These are phyloP conservation scores for Arthrobotrys musiformis DNA, from an alignment of 2,329 filamentous ascomycete species.

Conservation along the genomic window DNA sequence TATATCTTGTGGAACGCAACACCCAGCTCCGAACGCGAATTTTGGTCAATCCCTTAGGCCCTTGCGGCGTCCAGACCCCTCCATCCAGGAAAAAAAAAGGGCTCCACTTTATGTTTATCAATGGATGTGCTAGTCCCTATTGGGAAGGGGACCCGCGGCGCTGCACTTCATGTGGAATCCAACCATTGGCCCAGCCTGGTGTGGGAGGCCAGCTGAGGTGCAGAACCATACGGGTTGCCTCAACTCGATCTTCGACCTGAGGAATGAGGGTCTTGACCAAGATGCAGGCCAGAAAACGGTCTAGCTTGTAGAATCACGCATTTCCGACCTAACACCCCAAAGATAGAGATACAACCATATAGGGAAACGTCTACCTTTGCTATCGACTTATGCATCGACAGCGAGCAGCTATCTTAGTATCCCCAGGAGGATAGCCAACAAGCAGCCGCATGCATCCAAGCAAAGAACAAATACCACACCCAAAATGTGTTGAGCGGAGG, in stretches of 20 bases:
- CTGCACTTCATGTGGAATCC: slow-evolving; percentile 20
- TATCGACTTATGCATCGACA: no score
- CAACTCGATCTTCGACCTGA: neutral
- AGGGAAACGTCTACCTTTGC: no score
- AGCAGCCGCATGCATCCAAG: neutral
- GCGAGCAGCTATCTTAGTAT: neutral
- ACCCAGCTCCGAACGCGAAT: slow-evolving; percentile 3
- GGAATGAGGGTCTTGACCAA: slow-evolving; percentile 4
- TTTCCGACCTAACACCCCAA: no score
- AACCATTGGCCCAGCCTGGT: neutral
- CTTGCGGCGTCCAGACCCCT: slow-evolving; percentile 6
- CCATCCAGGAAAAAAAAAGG: neutral
- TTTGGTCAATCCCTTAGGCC: slow-evolving; percentile 21
- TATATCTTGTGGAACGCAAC: slow-evolving; percentile 20
- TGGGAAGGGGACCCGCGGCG: slow-evolving; percentile 16
- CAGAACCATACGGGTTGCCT: neutral
- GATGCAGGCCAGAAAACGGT: neutral
- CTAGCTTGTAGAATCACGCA: neutral
- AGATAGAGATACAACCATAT: no score
- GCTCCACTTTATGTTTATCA: neutral
- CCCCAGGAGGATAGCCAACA: neutral
- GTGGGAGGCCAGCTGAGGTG: neutral
- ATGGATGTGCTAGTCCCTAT: slow-evolving; percentile 5
- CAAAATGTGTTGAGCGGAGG: slow-evolving; percentile 35
- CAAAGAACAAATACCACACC: slow-evolving; percentile 9